A percentile compares a stretch with the other conserved stretches of the same genome.
Evolutionary conservation across 192 early-diverging fungal genomes (phyloP).

Genomic region (Coemansia sp.): DNA sequence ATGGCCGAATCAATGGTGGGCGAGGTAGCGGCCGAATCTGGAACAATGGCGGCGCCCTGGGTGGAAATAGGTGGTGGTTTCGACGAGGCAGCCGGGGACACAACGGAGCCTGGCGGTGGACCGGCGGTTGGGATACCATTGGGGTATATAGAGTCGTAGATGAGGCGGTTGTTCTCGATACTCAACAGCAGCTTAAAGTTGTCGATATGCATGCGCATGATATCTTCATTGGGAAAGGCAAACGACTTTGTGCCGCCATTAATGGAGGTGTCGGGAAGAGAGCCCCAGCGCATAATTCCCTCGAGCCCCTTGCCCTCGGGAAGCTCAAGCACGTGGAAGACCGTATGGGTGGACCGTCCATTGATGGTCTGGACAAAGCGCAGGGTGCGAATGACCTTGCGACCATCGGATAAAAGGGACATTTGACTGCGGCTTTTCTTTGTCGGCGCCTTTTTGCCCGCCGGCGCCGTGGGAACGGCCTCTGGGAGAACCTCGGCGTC

Average conservation of each 20-base stretch:
- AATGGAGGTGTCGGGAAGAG: conserved; percentile 58
- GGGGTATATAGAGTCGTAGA: conserved; percentile 40
- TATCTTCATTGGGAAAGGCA: conserved; percentile 34
- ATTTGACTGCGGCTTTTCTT: conserved; percentile 45
- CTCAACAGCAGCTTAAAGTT: conserved; percentile 47
- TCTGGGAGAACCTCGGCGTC: conserved; percentile 51
- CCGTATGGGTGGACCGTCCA: conserved; percentile 56
- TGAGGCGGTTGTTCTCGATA: conserved; percentile 50
- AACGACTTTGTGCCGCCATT: conserved; percentile 64
- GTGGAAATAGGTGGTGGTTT: conserved; percentile 13
- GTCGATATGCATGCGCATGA: conserved; percentile 51
- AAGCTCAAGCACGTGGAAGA: conserved; percentile 59
- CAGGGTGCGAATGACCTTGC: conserved; percentile 64
- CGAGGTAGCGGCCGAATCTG: conserved; percentile 6
- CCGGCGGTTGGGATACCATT: conserved; percentile 38
- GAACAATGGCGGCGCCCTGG: background rate
- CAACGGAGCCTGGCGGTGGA: conserved; percentile 11
- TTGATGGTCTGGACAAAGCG: conserved; percentile 58
- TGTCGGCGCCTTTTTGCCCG: conserved; percentile 24
- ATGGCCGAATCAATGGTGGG: conserved; percentile 8
- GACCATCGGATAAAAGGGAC: conserved; percentile 53
- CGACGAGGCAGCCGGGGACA: conserved; percentile 1
- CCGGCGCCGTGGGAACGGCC: conserved; percentile 10
- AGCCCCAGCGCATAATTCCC: conserved; percentile 67
- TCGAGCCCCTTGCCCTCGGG: conserved; percentile 51